phyloP scores from a whole-genome alignment of 176 grass and related monocot genomes.

The Triticum monococcum region DNA sequence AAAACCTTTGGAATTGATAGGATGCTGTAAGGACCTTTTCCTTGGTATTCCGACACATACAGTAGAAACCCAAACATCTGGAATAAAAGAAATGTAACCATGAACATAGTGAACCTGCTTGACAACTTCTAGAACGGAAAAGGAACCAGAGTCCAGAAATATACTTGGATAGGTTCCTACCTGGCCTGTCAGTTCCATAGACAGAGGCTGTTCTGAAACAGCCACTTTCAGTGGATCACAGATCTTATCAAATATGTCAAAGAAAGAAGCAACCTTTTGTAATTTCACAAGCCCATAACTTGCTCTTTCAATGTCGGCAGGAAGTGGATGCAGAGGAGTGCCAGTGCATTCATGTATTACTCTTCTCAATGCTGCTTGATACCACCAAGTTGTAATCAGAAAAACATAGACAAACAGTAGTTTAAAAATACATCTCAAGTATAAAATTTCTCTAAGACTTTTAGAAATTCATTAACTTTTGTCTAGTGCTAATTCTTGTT shows the following conservation, averaged over 20 bases:
- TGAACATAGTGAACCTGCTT: slow-evolving; percentile 13
- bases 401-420: slow-evolving; percentile 20
- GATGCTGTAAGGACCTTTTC: slow-evolving; percentile 47
- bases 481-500: neutral
- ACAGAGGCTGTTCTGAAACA: slow-evolving; percentile 74
- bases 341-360: slow-evolving; percentile 71
- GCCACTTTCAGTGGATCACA: slow-evolving; percentile 51
- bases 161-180: slow-evolving; percentile 33
- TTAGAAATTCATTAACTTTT: neutral
- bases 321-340: slow-evolving; percentile 53
- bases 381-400: slow-evolving; percentile 26
- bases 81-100: slow-evolving; percentile 42
- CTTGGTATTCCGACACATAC: slow-evolving; percentile 65
- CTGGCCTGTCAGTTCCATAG: slow-evolving; percentile 84
- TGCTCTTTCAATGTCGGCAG: slow-evolving; percentile 63
- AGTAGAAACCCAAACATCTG: slow-evolving; percentile 97
- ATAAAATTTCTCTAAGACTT: neutral
- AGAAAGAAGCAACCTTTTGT: slow-evolving; percentile 62
- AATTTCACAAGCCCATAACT: slow-evolving; percentile 72
- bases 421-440: neutral
- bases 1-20: slow-evolving; percentile 82
- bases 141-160: neutral
- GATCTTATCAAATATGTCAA: slow-evolving; percentile 57
- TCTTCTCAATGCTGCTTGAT: slow-evolving; percentile 74
- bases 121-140: slow-evolving; percentile 6